These are phyloP conservation scores for Didymella keratinophila DNA, from an alignment of 2,329 filamentous ascomycete species.

Conservation along the genomic window DNA sequence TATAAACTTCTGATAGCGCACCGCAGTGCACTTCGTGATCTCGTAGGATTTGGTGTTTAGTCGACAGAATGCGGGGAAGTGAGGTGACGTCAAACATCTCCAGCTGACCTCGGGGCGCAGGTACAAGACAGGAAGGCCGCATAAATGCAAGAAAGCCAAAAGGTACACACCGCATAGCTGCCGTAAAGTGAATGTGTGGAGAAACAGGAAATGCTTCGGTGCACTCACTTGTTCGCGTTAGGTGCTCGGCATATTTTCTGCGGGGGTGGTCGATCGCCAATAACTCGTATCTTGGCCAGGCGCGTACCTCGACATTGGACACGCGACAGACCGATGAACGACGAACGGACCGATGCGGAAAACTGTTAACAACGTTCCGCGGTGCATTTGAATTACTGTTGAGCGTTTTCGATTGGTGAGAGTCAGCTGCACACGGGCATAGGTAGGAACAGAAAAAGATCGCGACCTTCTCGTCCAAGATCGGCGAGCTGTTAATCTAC, in stretches of 20 bases:
- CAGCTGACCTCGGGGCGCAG: slow-evolving; percentile 20
- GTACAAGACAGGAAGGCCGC: slow-evolving; percentile 18
- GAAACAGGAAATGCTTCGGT: slow-evolving; percentile 21
- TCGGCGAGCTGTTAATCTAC: slow-evolving; percentile 13
- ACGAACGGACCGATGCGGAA: slow-evolving; percentile 2
- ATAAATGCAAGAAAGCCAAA: slow-evolving; percentile 7
- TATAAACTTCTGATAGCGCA: background rate
- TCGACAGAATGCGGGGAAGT: slow-evolving; percentile 18
- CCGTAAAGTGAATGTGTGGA: slow-evolving; percentile 9
- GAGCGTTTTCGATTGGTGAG: background rate
- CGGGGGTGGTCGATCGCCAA: slow-evolving; percentile 27
- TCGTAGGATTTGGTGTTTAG: background rate
- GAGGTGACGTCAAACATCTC: slow-evolving; percentile 10
- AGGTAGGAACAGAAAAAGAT: slow-evolving; percentile 25
- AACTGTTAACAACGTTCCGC: background rate
- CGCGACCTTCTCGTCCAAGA: slow-evolving; percentile 5
- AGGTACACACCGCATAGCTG: slow-evolving; percentile 10
- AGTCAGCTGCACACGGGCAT: slow-evolving; percentile 29
- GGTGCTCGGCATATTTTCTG: slow-evolving; percentile 20
- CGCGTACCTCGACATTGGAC: slow-evolving; percentile 11
- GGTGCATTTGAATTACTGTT: background rate
- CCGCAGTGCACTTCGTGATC: background rate
- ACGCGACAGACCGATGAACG: slow-evolving; percentile 7
- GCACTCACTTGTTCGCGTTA: slow-evolving; percentile 17
- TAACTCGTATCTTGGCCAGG: slow-evolving; percentile 16